A percentile compares a stretch with the other conserved stretches of the same genome.
phyloP scores from a whole-genome alignment of 83 land plant genomes.

The Diphasiastrum complanatum region DNA sequence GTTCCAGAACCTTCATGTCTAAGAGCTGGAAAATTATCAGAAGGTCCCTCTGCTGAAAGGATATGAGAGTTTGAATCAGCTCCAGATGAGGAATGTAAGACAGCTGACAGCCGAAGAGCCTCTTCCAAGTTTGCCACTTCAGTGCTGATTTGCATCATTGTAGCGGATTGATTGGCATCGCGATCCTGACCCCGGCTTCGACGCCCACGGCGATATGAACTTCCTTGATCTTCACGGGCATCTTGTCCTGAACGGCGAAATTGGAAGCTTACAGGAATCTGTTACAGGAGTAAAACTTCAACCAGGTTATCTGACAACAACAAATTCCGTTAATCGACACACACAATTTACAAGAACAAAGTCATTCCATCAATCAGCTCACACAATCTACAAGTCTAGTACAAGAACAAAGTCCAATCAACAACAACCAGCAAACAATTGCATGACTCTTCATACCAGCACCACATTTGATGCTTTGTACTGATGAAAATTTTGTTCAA shows the following conservation, averaged over 20 bases:
- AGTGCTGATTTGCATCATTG: conserved; percentile 36
- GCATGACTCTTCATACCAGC: too few relatives aligned
- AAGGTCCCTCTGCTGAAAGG: conserved; percentile 3
- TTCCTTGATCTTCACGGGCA: conserved; percentile 5
- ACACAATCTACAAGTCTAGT: too few relatives aligned
- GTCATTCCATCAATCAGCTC: too few relatives aligned
- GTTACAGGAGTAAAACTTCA: conserved; percentile 13
- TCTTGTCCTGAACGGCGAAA: conserved; percentile 45
- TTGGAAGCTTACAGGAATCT: conserved; percentile 87
- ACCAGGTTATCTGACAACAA: too few relatives aligned
- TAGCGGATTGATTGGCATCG: conserved; percentile 32
- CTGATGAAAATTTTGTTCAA: too few relatives aligned
- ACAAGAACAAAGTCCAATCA: too few relatives aligned
- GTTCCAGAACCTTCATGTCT: conserved; percentile 7
- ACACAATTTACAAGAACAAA: too few relatives aligned
- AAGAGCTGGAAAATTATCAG: conserved; percentile 19
- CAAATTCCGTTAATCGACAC: too few relatives aligned
- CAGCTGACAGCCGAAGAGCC: conserved; percentile 25
- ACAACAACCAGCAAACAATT: too few relatives aligned
- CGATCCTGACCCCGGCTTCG: conserved; percentile 22
- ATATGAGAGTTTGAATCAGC: conserved; percentile 13
- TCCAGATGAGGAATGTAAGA: conserved; percentile 8
- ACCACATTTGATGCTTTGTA: too few relatives aligned
- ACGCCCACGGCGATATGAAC: conserved; percentile 22
- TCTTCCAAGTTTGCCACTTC: conserved; percentile 28